Percentiles rank a stretch among this genome's conserved stretches.
These are phyloP conservation scores for Hymenoscyphus fructigenus DNA, from an alignment of 2,329 filamentous ascomycete genomes.

Conservation along the genomic window DNA sequence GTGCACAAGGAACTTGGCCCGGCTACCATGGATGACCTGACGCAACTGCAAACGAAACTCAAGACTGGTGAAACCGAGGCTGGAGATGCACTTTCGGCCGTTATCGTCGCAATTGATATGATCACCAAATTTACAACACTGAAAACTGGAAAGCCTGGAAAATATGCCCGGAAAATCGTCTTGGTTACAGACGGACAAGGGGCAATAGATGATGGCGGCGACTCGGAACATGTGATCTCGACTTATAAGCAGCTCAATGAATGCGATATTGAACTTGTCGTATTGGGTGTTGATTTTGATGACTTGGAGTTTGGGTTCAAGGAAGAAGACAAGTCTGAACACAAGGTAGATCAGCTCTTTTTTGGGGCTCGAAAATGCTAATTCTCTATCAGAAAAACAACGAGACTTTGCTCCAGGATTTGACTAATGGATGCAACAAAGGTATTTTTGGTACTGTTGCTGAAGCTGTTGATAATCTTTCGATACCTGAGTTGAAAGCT, in stretches of 20 bases:
- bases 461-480: constrained; percentile 78
- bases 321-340: constrained; percentile 76
- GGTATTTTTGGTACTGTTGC: constrained; percentile 81
- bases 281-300: constrained; percentile 94
- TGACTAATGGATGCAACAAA: constrained; percentile 65
- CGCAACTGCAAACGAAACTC: constrained; percentile 61
- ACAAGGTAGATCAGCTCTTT: constrained; percentile 55
- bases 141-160: constrained; percentile 48
- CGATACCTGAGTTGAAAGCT: constrained; percentile 72
- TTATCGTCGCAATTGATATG: constrained; percentile 85
- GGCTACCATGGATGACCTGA: constrained; percentile 66
- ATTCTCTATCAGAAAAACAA: constrained; percentile 56
- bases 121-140: constrained; percentile 77
- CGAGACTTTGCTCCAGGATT: constrained; percentile 63
- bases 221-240: constrained; percentile 37
- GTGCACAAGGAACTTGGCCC: constrained; percentile 68
- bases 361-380: constrained; percentile 23
- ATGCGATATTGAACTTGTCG: constrained; percentile 71
- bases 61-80: constrained; percentile 64
- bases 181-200: constrained; percentile 82
- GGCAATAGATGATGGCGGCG: constrained; percentile 1
- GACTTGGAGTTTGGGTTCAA: constrained; percentile 87
- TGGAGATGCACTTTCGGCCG: constrained; percentile 85
- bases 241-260: constrained; percentile 75
- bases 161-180: constrained; percentile 78